These are phyloP conservation scores for Blattamonas nauphoetae DNA, from an alignment of 78 protist species.

Conservation along the genomic window DNA sequence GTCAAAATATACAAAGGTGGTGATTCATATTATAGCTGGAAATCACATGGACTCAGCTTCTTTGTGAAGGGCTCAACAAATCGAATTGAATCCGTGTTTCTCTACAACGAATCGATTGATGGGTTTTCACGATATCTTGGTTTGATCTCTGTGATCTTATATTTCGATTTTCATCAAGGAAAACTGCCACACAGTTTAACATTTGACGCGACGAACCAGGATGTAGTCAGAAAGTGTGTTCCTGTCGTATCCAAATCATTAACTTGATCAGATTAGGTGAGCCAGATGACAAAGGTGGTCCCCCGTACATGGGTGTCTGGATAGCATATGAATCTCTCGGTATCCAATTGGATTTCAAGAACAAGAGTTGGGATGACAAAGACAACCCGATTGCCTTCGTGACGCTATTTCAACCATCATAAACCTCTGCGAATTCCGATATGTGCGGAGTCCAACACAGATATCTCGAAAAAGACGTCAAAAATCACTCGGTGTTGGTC, in stretches of 20 bases:
- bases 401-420: not conserved
- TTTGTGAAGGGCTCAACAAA: not conserved
- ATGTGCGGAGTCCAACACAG: too few relatives aligned
- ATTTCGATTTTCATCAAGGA: not conserved
- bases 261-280: not conserved
- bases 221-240: not conserved
- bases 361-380: not conserved
- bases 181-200: not conserved
- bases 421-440: too few relatives aligned
- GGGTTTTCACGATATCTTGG: not conserved
- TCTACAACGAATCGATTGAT: not conserved
- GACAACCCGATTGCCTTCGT: not conserved
- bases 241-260: not conserved
- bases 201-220: not conserved
- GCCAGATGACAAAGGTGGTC: not conserved
- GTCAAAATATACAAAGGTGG: too few relatives aligned
- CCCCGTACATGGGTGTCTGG: not conserved
- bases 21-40: too few relatives aligned
- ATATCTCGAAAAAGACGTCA: too few relatives aligned
- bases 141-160: not conserved
- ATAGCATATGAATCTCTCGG: not conserved
- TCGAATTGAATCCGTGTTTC: not conserved
- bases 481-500: too few relatives aligned
- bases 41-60: not conserved
- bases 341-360: not conserved